Base-by-base conservation (phyloP, 768 basidiomycete species). In the Filobasidium wieringae region DNA sequence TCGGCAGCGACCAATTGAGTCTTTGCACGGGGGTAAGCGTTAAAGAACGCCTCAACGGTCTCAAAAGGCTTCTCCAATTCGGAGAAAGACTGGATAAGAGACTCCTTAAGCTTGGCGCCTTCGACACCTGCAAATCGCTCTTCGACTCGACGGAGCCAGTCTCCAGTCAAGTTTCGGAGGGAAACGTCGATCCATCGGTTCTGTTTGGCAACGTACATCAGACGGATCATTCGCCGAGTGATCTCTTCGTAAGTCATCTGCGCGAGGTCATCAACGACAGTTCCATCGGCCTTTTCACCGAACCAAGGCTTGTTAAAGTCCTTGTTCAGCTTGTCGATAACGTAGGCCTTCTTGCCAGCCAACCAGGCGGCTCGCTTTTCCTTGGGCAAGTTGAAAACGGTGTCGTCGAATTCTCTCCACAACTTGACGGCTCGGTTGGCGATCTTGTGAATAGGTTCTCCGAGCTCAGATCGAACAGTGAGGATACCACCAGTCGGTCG, bases 201-300 rank as follows among this genome's bases (percentile, higher is more conserved):
- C 77, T 97, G 83, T 66, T 95, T 88, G 40, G 83, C 71, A 62
- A 97, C 88, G 70, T 86, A 97, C 90, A 96, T 96, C 65, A 99
- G 77, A 39, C 87, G 79, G 53, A 97, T 79, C 85, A 97, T 86
- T 59, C 93, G 83, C 60, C 89, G 79, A 3, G 87, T 86, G 32
- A 87, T 85, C 72, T 97, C 95, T 77, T 96, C 91, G 74, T 99
- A 99, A 12, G 93, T 97, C 95, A 99, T 96, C 67, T 95, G 89
- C 27, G 84, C 81, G 51, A 99, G 78, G 71, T 93, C 89, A 56
- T 83, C 82, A 34, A 87, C 88, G 63, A 88, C 81, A 19, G 74
- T 79, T 0, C 83, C 90, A 72, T 88, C 87, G 76, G 91, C 91
- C 84, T 95, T 97, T 82, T 84, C 85, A 17, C 87, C 89, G 70